A percentile compares a stretch with the other conserved stretches of the same genome.
These are phyloP conservation scores for Cymbopogon flexuosus DNA, from an alignment of 202 grass and related monocot species.

Conservation along the genomic window DNA sequence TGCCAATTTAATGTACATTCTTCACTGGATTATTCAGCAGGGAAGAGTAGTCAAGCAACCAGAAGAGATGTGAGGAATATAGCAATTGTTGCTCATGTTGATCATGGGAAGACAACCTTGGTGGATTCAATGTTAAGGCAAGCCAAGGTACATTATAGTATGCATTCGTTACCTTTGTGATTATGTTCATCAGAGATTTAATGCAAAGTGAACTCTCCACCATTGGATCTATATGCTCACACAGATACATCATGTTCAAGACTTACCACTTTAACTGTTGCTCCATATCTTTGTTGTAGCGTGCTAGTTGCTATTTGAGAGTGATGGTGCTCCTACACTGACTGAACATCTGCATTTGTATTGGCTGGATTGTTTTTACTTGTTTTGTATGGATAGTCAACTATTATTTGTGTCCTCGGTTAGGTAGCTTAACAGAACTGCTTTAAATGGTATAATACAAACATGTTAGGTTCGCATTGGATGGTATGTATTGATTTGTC, in stretches of 20 bases:
- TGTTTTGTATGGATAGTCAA: neutral
- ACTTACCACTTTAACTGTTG: neutral
- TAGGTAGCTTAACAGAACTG: neutral
- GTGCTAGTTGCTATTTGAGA: neutral
- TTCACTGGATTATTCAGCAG: slow-evolving; percentile 36
- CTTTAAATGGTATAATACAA: slow-evolving; percentile 8
- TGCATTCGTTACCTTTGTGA: slow-evolving; percentile 9
- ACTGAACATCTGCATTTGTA: neutral
- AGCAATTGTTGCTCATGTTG: slow-evolving; percentile 96
- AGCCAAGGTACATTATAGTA: slow-evolving; percentile 64
- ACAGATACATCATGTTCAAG: neutral
- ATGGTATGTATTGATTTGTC: neutral
- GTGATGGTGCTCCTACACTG: neutral
- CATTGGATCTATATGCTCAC: neutral
- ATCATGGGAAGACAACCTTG: slow-evolving; percentile 96
- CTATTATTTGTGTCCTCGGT: neutral
- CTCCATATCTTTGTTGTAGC: neutral
- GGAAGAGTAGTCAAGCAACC: slow-evolving; percentile 51
- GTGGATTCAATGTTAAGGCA: slow-evolving; percentile 96
- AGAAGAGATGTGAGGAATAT: slow-evolving; percentile 96
- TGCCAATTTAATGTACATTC: slow-evolving; percentile 7
- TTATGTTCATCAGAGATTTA: neutral
- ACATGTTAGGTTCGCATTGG: neutral
- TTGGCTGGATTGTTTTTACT: slow-evolving; percentile 17
- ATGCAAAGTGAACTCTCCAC: neutral